Base-by-base conservation (phyloP, 192 early-diverging fungal genomes). In the Phycomyces nitens region DNA sequence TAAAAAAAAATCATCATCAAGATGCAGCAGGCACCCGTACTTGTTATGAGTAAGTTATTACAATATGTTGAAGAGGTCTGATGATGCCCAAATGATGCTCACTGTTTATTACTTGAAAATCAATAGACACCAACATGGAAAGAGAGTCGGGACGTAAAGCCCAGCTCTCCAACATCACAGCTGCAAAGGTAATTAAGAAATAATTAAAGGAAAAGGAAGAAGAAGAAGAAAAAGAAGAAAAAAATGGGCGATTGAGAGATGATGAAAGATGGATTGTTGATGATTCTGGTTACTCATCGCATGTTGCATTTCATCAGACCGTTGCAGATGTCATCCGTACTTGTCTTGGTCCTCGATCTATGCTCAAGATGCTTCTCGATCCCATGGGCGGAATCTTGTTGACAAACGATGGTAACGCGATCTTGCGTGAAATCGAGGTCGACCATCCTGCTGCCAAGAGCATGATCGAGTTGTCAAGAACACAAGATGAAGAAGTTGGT, bases 401-500 rank as follows among this genome's bases (percentile, higher is more conserved):
- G 72, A 99, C 97, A 27, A 98, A 98, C 78, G 97, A 99, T 70
- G 97, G 97, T 63, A 96, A 96, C 77, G 97, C 97, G 5, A 99
- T 98, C 72, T 82, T 99, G 62, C 87, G 97, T 74, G 97, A 99
- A 76, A 89, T 92, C 76, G 97, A 99, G 82, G 96, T 99, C 11
- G 93, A 93, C n/a, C 97, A 99, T 79, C 97, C 97, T 23, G 97
- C 97, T 54, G 97, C 97, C 53, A 99, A 99, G 81, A 93, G 90
- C 70, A 98, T 98, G 96, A 97, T 99, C 65, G 97, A 99, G 78
- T 87, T 99, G 52, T 89, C 94, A 34, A 83, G 97, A 79, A 99
- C 97, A 58, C 97, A 99, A 83, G 97, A 99, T 77, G 97, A 99
- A 75, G 97, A 99, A 79, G 96, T 98, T 49, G 97, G 97, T 64